These are phyloP conservation scores for Trichoderma reesei DNA, from an alignment of 495 filamentous ascomycete genomes.

Conservation along the genomic window DNA sequence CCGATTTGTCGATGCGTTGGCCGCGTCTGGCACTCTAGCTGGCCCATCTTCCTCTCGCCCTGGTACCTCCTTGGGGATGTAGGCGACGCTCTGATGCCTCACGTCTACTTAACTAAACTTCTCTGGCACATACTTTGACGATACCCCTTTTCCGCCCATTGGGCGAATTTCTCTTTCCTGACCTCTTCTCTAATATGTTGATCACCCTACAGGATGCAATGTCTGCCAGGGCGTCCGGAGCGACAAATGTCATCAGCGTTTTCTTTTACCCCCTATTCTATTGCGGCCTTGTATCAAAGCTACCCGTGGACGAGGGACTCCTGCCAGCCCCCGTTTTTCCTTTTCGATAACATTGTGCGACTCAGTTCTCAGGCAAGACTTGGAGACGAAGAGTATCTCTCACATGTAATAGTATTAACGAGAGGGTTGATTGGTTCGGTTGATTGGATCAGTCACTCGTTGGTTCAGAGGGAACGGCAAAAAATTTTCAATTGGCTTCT, in stretches of 20 bases:
- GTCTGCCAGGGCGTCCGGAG: not conserved
- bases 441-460: slow-evolving; percentile 1
- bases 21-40: not conserved
- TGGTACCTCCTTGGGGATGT: not conserved
- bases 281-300: not conserved
- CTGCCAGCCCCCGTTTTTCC: not conserved
- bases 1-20: not conserved
- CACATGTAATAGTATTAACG: slow-evolving; percentile 2
- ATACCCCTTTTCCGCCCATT: slow-evolving; percentile 3
- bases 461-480: slow-evolving; percentile 1
- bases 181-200: not conserved
- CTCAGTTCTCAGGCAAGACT: not conserved
- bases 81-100: not conserved
- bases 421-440: too few species aligned
- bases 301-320: not conserved
- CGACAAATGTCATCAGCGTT: not conserved
- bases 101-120: not conserved
- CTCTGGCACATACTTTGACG: not conserved
- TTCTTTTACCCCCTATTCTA: not conserved
- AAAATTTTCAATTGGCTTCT: not conserved
- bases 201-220: not conserved
- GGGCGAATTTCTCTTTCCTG: not conserved
- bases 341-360: not conserved
- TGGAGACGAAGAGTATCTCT: not conserved
- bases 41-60: not conserved